A percentile compares a stretch with the other conserved stretches of the same genome.
phyloP scores from a whole-genome alignment of 495 filamentous ascomycete genomes.

The Podospora didyma region DNA sequence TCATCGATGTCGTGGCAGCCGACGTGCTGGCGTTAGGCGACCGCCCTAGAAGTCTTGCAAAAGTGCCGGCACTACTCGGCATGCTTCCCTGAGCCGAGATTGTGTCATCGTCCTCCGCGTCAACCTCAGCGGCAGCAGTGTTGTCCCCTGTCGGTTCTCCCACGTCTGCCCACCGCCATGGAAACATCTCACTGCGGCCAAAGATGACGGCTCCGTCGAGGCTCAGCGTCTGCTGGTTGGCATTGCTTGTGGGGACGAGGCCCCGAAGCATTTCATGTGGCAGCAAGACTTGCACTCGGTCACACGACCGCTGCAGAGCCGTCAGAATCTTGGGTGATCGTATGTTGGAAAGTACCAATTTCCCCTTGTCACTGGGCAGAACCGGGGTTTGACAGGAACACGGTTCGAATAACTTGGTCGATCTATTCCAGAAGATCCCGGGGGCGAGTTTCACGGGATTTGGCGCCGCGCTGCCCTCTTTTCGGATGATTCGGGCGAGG shows the following conservation, averaged over 20 bases:
- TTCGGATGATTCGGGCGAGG: neutral
- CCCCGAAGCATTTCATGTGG: neutral
- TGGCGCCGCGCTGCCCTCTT: slow-evolving; percentile 2
- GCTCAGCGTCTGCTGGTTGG: neutral
- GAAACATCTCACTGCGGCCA: slow-evolving; percentile 1
- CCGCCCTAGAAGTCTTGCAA: no score
- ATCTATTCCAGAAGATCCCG: slow-evolving; percentile 1
- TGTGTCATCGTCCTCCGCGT: no score
- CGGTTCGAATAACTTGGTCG: neutral
- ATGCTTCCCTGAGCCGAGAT: no score
- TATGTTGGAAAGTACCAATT: no score
- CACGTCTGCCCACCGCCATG: neutral
- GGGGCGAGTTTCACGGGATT: slow-evolving; percentile 4
- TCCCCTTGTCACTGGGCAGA: no score
- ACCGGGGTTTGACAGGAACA: neutral
- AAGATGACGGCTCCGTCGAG: slow-evolving; percentile 1
- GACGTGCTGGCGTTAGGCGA: no score
- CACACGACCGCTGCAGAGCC: neutral
- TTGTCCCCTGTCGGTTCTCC: neutral
- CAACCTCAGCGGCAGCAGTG: no score
- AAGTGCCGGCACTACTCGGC: no score
- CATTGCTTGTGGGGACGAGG: slow-evolving; percentile 6
- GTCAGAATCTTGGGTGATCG: no score
- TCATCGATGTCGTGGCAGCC: no score
- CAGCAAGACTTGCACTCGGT: neutral